Evolutionary conservation across 768 basidiomycete species (phyloP).

Genomic region (Chalciporus sphaerocephalus): DNA sequence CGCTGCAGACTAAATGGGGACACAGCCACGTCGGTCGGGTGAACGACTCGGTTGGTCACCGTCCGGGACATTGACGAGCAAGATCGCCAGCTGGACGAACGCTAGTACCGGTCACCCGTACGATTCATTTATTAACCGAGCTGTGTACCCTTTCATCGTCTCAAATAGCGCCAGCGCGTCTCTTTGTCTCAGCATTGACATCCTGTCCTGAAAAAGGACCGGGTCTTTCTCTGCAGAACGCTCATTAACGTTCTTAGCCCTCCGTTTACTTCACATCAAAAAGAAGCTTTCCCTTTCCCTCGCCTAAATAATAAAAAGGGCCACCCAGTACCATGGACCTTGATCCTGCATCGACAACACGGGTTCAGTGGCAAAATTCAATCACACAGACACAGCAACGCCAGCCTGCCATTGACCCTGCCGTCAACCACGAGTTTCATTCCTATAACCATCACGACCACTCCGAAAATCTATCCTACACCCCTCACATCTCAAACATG

Average conservation of each 20-base stretch:
- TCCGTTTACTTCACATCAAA: slow-evolving; percentile 30
- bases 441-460: slow-evolving; percentile 30
- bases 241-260: slow-evolving; percentile 23
- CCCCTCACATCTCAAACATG: slow-evolving; percentile 30
- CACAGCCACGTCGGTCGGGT: slow-evolving; percentile 34
- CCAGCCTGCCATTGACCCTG: slow-evolving; percentile 32
- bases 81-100: neutral
- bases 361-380: slow-evolving; percentile 32
- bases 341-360: slow-evolving; percentile 32
- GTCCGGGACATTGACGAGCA: slow-evolving; percentile 7
- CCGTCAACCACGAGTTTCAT: slow-evolving; percentile 32
- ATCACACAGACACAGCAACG: slow-evolving; percentile 33
- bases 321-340: slow-evolving; percentile 31
- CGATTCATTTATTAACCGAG: neutral
- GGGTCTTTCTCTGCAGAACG: slow-evolving; percentile 28
- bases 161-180: slow-evolving; percentile 18
- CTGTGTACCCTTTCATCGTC: slow-evolving; percentile 12
- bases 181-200: slow-evolving; percentile 7
- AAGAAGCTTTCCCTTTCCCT: slow-evolving; percentile 33
- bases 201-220: slow-evolving; percentile 12
- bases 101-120: slow-evolving; percentile 11
- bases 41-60: slow-evolving; percentile 27
- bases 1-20: slow-evolving; percentile 31
- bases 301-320: slow-evolving; percentile 36
- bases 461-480: slow-evolving; percentile 22